Percentiles rank a stretch among this genome's conserved stretches.
Conservation (phyloP, 768 basidiomycete genomes). For the Lanmaoa pseudosensibilis region DNA sequence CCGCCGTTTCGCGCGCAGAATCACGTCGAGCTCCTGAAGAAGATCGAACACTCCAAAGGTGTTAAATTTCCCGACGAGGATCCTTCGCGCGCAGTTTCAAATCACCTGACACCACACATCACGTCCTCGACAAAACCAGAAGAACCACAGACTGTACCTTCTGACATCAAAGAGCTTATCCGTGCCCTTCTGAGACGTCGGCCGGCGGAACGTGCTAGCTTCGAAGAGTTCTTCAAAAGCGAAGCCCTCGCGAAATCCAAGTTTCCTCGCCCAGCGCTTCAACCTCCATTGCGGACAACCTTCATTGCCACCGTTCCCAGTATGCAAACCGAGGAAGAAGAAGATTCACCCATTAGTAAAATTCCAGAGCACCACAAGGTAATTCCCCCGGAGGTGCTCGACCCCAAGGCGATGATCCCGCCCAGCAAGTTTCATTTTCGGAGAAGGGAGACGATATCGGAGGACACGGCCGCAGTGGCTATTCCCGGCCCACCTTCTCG, state of each 20-base stretch:
- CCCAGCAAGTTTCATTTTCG: constrained; percentile 78
- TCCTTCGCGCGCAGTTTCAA: constrained; percentile 43
- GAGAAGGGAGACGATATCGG: constrained; percentile 33
- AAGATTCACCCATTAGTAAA: constrained; percentile 35
- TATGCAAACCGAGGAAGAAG: constrained; percentile 32
- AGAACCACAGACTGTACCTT: constrained; percentile 60
- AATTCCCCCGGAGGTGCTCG: constrained; percentile 78
- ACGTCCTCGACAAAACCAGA: constrained; percentile 36
- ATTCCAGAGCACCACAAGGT: constrained; percentile 73
- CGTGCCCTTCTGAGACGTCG: constrained; percentile 79
- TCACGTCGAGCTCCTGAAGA: constrained; percentile 91
- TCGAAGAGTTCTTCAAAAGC: constrained; percentile 90
- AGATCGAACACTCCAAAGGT: constrained; percentile 88
- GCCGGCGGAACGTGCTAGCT: constrained; percentile 81
- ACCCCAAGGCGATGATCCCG: constrained; percentile 78
- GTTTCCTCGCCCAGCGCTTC: constrained; percentile 55
- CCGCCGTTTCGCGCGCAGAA: constrained; percentile 96
- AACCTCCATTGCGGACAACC: constrained; percentile 14
- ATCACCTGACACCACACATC: constrained; percentile 23
- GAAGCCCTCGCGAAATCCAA: constrained; percentile 74
- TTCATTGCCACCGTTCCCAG: constrained; percentile 13
- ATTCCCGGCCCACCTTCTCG: constrained; percentile 9
- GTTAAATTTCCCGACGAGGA: constrained; percentile 96
- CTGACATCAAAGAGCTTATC: constrained; percentile 87
- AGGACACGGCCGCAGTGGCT: constrained; percentile 5